A percentile compares a stretch with the other conserved stretches of the same genome.
These are phyloP conservation scores for Lepidium sativum DNA, from an alignment of 345 rosid species.

Conservation along the genomic window DNA sequence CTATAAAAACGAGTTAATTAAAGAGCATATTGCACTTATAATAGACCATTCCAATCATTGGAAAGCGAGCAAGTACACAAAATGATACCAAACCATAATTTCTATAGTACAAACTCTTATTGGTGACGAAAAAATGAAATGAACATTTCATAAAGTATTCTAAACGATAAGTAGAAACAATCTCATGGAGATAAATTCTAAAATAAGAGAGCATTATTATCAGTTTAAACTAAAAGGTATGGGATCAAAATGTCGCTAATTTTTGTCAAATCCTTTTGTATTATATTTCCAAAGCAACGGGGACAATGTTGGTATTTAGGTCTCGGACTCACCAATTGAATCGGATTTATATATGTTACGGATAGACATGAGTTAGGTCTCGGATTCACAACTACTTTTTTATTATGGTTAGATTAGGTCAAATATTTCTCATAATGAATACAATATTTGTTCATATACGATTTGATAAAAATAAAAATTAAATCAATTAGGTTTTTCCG, in stretches of 20 bases:
- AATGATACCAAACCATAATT: neutral
- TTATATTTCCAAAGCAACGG: too few species aligned
- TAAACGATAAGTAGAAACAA: neutral
- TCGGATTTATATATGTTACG: too few species aligned
- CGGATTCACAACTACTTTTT: too few species aligned
- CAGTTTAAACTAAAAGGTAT: neutral
- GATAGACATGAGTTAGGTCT: too few species aligned
- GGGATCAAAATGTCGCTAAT: neutral
- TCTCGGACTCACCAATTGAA: too few species aligned
- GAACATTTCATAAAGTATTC: neutral
- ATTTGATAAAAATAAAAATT: too few species aligned
- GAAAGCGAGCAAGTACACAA: neutral
- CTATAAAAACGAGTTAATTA: neutral
- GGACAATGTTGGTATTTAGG: too few species aligned
- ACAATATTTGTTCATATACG: too few species aligned
- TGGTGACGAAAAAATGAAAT: neutral
- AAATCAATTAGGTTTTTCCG: too few species aligned
- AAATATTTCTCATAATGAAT: too few species aligned
- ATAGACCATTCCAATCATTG: neutral
- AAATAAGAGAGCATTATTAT: neutral
- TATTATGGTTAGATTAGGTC: too few species aligned
- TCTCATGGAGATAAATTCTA: neutral
- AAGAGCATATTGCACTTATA: neutral
- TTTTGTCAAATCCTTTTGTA: too few species aligned
- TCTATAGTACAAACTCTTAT: neutral